These are phyloP conservation scores for Medicago truncatula DNA, from an alignment of 306 rosid species.

Conservation along the genomic window MtrunA17r5.0-ANR NC_053048.1:34611001-34611500, in stretches of 20 bases:
- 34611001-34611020: slow-evolving; percentile 80
- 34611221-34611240: slow-evolving; percentile 1
- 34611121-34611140: not conserved
- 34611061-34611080: slow-evolving; percentile 61
- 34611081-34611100: slow-evolving; percentile 23
- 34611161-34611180: slow-evolving; percentile 29
- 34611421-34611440: not conserved
- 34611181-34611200: slow-evolving; percentile 19
- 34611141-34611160: not conserved
- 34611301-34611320: slow-evolving; percentile 24
- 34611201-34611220: slow-evolving; percentile 15
- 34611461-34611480: not conserved
- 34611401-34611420: not conserved
- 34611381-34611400: slow-evolving; percentile 25
- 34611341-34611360: slow-evolving; percentile 18
- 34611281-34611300: slow-evolving; percentile 24
- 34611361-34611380: slow-evolving; percentile 15
- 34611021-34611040: slow-evolving; percentile 65
- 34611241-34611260: slow-evolving; percentile 18
- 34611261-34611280: slow-evolving; percentile 23
- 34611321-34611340: slow-evolving; percentile 13
- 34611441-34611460: slow-evolving; percentile 17
- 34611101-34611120: slow-evolving; percentile 24
- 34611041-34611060: slow-evolving; percentile 64
- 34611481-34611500: slow-evolving; percentile 4